These are phyloP conservation scores for Acmispon strigosus DNA, from an alignment of 306 rosid genomes.

Conservation along the genomic window DNA sequence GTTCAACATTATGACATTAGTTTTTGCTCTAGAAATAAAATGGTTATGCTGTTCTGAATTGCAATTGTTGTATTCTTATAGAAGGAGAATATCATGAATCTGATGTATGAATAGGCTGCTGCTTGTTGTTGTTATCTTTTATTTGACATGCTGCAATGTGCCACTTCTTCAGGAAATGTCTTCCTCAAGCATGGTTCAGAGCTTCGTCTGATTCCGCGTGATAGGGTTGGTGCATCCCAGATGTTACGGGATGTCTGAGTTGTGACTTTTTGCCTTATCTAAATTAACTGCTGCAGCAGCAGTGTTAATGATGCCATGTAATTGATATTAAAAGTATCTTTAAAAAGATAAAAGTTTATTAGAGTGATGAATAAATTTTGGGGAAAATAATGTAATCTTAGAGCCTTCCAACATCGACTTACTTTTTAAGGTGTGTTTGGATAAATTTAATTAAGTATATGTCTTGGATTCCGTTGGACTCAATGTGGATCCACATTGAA, in stretches of 20 bases:
- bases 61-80: background rate
- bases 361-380: background rate
- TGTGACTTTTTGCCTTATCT: background rate
- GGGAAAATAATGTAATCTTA: background rate
- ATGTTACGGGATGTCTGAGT: slow-evolving; percentile 1
- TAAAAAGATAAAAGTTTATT: background rate
- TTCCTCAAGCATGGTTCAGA: slow-evolving; percentile 44
- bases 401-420: background rate
- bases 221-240: slow-evolving; percentile 32
- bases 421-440: background rate
- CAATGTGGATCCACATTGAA: no score
- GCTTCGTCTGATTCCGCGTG: slow-evolving; percentile 37
- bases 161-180: slow-evolving; percentile 24
- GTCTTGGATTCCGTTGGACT: no score
- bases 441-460: no score
- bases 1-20: background rate
- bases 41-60: background rate
- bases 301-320: background rate
- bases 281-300: background rate
- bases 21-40: background rate
- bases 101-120: background rate
- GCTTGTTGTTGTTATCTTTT: background rate
- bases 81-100: background rate
- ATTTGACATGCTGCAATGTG: background rate
- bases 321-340: background rate